Evolutionary conservation across 805 yeast genomes (phyloP), one percentile per base, ranked within the genome.

Genomic region (Starmerella apis): DNA sequence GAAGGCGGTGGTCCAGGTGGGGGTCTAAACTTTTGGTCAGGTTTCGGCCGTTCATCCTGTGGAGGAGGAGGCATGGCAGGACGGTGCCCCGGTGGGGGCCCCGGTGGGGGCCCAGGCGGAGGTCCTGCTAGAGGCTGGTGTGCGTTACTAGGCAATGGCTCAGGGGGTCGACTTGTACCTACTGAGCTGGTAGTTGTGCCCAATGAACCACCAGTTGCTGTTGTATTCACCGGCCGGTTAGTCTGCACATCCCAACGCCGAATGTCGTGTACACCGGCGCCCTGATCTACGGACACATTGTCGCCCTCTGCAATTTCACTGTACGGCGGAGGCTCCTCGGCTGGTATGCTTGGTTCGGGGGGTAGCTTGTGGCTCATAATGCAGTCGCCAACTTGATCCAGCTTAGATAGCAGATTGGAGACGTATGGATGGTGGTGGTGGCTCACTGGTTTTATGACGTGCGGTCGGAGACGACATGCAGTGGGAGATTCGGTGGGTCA

Each of bases 301-400:
- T 56, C 57, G 37, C 43, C 36, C 18, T 28, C 52, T 11, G 58
- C 57, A 5, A 54, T 16, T 27, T 48, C 53, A 11, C 52, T 48
- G 47, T 55, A 55, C 32, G 59, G 54, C 36, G 59, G 59, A 30
- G 56, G 59, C 48, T 48, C 53, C 18, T 56, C 59, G 2, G 42
- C 35, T 16, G 44, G 43, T 20, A 30, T 22, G 8, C n/a, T 13
- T 2, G 22, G 6, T 7, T 33, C 37, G 7, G 20, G 22, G 2
- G 37, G 37, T 11, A 33, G 37, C 37, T 33, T 11, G 37, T 33
- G 37, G 37, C 37, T 33, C 37, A 33, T 33, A 7, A 22, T 22
- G 22, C 37, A 33, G 19, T 31, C 31, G 31, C 31, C 31, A 11
- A 18, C 35, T 31, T n/a, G n/a, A n/a, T n/a, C n/a, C n/a, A 31